These are phyloP conservation scores for Parascedosporium putredinis DNA, from an alignment of 2,329 filamentous ascomycete species.

Conservation along the genomic window DNA sequence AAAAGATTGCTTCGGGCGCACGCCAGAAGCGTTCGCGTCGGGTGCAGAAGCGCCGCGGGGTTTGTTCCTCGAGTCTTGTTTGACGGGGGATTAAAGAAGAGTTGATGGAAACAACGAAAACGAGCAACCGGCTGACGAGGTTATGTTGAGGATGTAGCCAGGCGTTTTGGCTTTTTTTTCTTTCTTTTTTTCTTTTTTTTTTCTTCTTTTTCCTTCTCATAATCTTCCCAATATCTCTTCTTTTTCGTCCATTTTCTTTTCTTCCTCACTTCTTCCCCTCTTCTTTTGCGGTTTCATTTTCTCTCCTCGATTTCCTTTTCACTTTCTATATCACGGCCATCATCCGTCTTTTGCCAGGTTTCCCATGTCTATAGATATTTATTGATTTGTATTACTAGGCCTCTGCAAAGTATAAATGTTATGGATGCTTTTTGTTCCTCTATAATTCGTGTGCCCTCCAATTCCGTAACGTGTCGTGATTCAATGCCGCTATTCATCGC, in stretches of 20 bases:
- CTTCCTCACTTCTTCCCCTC: too few species aligned
- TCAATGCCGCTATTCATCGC: background rate
- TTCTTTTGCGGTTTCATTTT: background rate
- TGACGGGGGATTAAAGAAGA: too few species aligned
- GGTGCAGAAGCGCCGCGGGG: too few species aligned
- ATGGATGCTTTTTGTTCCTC: slow-evolving; percentile 18
- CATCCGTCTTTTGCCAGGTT: too few species aligned
- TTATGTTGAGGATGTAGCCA: slow-evolving; percentile 1
- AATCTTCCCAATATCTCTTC: too few species aligned
- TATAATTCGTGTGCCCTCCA: slow-evolving; percentile 30
- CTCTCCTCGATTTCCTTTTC: background rate
- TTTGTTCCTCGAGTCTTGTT: too few species aligned
- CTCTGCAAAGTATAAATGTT: background rate
- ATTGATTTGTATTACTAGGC: background rate
- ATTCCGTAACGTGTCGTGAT: background rate
- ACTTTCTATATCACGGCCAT: too few species aligned
- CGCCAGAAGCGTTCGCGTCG: background rate
- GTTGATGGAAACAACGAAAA: too few species aligned
- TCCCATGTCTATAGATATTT: slow-evolving; percentile 1
- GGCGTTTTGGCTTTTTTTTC: background rate
- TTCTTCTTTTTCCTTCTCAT: too few species aligned
- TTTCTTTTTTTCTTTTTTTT: too few species aligned
- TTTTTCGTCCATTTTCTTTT: too few species aligned
- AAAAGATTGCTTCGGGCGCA: background rate
- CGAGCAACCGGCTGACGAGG: too few species aligned